Evolutionary conservation across 163 green algal species (phyloP), one percentile per base, ranked within the genome.

Genomic region (Scenedesmus sp.): DNA sequence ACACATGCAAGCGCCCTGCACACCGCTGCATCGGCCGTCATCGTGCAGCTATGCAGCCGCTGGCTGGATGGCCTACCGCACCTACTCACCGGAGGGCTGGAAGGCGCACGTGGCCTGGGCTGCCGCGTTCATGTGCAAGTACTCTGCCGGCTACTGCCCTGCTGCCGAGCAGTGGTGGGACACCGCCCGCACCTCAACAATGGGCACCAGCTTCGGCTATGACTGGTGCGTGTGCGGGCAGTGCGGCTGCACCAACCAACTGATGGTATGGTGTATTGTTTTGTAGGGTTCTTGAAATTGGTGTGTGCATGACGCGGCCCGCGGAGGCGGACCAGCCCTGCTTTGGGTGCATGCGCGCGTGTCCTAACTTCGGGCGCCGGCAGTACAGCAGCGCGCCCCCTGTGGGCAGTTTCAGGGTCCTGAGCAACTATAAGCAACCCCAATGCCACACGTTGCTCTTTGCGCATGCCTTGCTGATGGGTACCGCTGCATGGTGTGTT

Each of bases 101-200:
- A 43, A 53, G 70, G 87, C 78, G 6, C 87, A 91, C 37, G 30
- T 87, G 46, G 78, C 59, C 33, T 91, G 73, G 73, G 87, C 78
- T 16, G 56, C 87, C 9, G 86, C 73, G 26, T 81, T 26, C 20
- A 87, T 91, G 87, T 91, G 87, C 76, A 87, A 87, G 51, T 86
- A 87, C 35, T 73, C 70, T 0, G 5, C 40, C 33, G 56, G 0
- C 37, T 81, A 81, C 61, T 89, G 83, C 61, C 16, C 53, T n/a
- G 61, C 43, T 20, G 79, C 87, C 26, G 42, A 83, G 33, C 18
- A 40, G 26, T 76, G 43, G n/a, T 86, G 46, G 42, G 61, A 65
- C 30, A 87, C 37, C 2, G 78, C 87, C 3, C 44, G 51, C 30
- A 70, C 65, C 1, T 84, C 85, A 90, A 83, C 26, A 40, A 37